Base-by-base conservation (phyloP, 441 rosid species). In the Pelargonium exstipulatum region DNA sequence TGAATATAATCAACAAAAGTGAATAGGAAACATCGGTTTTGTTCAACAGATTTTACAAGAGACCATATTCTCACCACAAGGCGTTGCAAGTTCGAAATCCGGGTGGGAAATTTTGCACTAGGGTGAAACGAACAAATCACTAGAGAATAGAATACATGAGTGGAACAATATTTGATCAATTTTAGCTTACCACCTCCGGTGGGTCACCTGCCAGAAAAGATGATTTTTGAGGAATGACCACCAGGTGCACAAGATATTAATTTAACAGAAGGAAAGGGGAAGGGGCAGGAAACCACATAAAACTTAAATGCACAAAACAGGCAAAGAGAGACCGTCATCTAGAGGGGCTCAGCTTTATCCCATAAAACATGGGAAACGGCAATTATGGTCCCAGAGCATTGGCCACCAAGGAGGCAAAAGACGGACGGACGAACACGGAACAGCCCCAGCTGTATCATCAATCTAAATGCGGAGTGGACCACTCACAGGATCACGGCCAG, bases 151-250 rank as follows among this genome's bases (percentile, higher is more conserved):
- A 32, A 9, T 58, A 58, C 63, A 58, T 20, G 63, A 60, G 63
- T 22, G 26, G 74, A 66, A 53, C 66, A 64, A 35, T 61, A 46
- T 66, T 66, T 43, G 17, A 51, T 43, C 51, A 74, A 80, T 62
- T 76, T 80, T 70, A 71, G 66, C 81, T 83, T 76, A 83, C 83
- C 98, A 89, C 99, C 99, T 87, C 98, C 76, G 94, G 90, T 77
- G 76, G 83, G 87, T 80, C 92, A 81, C 63, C 73, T 69, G 79
- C 81, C 79, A 29, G 79, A 78, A 79, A 74, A 35, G 62, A 53
- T 7, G 40, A 51, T 62, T 77, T 83, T 74, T 76, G 46, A 57
- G 81, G 82, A 66, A 76, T 69, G 84, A 82, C 86, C 66, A 81
- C 90, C 90, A 88, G 95, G 97, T 74, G 91, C 95, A 76, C 81